phyloP scores from a whole-genome alignment of 2,329 filamentous ascomycete genomes.

The Sarocladium brachiariae region DNA sequence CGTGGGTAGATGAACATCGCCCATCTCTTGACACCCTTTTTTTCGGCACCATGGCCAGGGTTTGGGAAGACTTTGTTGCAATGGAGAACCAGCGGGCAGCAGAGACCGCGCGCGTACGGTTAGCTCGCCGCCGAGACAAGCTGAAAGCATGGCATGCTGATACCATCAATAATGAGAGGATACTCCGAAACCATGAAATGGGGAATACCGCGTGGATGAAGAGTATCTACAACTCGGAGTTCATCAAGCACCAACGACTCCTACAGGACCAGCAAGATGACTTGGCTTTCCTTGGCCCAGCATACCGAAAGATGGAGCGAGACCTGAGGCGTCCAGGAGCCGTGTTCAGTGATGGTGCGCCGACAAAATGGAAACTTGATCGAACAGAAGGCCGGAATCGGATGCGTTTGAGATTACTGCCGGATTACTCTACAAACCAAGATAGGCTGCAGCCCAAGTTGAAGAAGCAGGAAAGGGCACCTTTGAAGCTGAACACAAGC shows the following conservation, averaged over 20 bases:
- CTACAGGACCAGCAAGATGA: conserved; percentile 94
- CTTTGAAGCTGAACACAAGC: conserved; percentile 2
- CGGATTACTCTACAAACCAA: conserved; percentile 62
- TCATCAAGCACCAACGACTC: conserved; percentile 82
- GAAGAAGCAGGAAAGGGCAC: conserved; percentile 1
- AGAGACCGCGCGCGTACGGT: conserved; percentile 63
- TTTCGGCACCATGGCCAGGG: conserved; percentile 69
- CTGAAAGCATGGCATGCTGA: conserved; percentile 74
- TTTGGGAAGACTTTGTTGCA: conserved; percentile 83
- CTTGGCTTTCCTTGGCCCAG: conserved; percentile 65
- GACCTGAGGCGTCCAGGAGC: conserved; percentile 75
- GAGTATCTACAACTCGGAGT: conserved; percentile 88
- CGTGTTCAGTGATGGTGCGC: conserved; percentile 58
- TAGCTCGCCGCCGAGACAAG: conserved; percentile 72
- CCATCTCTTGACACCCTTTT: conserved; percentile 76
- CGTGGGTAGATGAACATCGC: conserved; percentile 81
- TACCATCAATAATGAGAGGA: conserved; percentile 59
- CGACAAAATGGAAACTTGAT: conserved; percentile 83
- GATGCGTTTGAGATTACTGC: conserved; percentile 82
- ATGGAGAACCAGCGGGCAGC: conserved; percentile 75
- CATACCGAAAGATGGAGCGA: conserved; percentile 71
- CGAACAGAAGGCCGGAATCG: conserved; percentile 92
- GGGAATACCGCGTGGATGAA: conserved; percentile 89
- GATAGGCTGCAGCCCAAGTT: conserved; percentile 77
- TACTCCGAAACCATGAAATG: conserved; percentile 74